Evolutionary conservation across 2,329 filamentous ascomycete genomes (phyloP), one percentile per base, ranked within the genome.

Genomic region (Aureobasidium lini): DNA sequence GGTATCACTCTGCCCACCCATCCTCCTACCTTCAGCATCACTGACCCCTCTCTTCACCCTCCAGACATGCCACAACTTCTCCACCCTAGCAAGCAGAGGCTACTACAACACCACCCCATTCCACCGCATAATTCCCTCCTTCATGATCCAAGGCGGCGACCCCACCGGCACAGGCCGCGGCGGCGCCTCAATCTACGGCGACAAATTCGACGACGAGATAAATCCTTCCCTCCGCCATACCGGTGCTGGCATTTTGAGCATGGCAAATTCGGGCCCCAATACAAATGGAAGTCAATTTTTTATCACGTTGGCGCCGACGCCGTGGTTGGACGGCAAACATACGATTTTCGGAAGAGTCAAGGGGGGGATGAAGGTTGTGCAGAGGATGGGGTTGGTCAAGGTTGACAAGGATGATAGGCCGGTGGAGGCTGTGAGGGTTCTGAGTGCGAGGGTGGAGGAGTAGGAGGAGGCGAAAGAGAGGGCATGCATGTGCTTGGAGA

Each of bases 241-340:
- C 0, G 93, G 93, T 39, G 92, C 93, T 4, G 93, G 93, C 1
- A 81, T 97, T n/a, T 77, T 99, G 67, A 91, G 86, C 75, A 99
- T 99, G 94, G 94, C 94, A 61, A 99, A 99, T 75, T 85, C 86
- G 15, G 94, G 94, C 0, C 89, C 90, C 8, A 85, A 97, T 73
- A 95, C 93, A 37, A 97, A 97, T 73, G 93, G 93, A 23, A 90
- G 85, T 61, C 94, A 97, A 75, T 99, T 97, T 75, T 97, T 97
- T 72, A 85, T 99, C 65, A 97, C 94, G 0, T 80, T 97, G 36
- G 93, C 91, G 7, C 93, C 93, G 4, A 93, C 94, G 15, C 94
- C 94, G 0, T 97, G 93, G 93, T 76, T 99, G 61, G 94, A 99
- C 74, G 91, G 92, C 23, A 96, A 96, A 74, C 93, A 99, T 73